These are phyloP conservation scores for Marasmius sp. DNA, from an alignment of 1,284 basidiomycete species.

Conservation along the genomic window DNA sequence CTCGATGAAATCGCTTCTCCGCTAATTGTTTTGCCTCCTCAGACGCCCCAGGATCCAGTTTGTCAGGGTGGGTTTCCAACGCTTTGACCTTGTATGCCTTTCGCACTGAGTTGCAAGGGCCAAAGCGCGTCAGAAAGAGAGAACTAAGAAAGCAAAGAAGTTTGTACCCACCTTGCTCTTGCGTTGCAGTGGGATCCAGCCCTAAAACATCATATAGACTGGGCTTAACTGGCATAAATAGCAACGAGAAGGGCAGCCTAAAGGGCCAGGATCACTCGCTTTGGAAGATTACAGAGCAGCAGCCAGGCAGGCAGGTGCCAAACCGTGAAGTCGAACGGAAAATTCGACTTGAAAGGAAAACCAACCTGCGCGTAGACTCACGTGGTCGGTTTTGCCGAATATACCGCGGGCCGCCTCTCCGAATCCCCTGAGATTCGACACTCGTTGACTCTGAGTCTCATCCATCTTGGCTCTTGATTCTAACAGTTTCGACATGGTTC, in stretches of 20 bases:
- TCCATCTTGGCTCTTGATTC: too few species aligned
- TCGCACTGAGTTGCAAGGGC: slow-evolving; percentile 45
- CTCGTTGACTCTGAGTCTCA: too few species aligned
- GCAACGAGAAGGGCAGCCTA: background rate
- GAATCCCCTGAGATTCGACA: too few species aligned
- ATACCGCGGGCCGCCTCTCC: too few species aligned
- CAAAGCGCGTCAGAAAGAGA: background rate
- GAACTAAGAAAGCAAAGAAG: background rate
- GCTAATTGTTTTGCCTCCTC: slow-evolving; percentile 47
- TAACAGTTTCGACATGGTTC: too few species aligned
- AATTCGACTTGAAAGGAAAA: too few species aligned
- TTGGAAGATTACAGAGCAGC: background rate
- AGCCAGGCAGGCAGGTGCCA: too few species aligned
- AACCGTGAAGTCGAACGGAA: too few species aligned
- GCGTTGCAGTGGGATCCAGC: background rate
- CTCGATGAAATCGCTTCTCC: slow-evolving; percentile 51
- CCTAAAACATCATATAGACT: background rate
- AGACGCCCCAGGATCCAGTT: slow-evolving; percentile 48
- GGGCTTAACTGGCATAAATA: background rate
- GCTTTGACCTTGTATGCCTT: slow-evolving; percentile 62
- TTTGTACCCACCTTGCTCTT: background rate
- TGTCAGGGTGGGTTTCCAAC: slow-evolving; percentile 67
- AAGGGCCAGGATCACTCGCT: background rate
- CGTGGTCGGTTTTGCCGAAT: too few species aligned
- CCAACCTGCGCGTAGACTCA: too few species aligned